Evolutionary conservation across 257 asterid genomes (phyloP), one percentile per base, ranked within the genome.

Genomic region (Anisodus tanguticus): DNA sequence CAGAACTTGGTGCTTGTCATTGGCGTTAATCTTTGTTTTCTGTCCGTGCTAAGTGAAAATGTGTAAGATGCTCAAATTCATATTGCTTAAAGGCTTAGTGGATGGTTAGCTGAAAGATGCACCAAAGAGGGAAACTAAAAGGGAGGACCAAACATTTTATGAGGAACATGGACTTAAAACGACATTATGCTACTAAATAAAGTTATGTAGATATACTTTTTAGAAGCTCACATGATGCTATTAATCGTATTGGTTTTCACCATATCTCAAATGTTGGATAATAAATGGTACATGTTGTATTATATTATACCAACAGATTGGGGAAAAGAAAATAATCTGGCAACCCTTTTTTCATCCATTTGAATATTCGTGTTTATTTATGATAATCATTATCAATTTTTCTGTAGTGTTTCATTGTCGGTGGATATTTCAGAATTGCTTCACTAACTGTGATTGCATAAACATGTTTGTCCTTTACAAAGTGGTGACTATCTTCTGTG

Each of bases 21-120:
- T 76, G 47, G 63, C 81, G 51, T 74, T 74, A 8, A 51, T 53
- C 64, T 76, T 26, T 77, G 82, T 77, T 62, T 62, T 53, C 47
- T 7, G 26, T 77, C 49, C 11, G 0, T 13, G 64, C 82, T 49
- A 51, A 26, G 64, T 43, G 16, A 53, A 13, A 31, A 53, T 8
- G 45, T 77, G 13, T 53, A 77, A 53, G 47, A 77, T 53, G 64
- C 64, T 77, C 49, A 77, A 53, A 77, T 53, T 77, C 13, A 55
- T 15, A 76, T 22, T 15, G 81, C 81, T 77, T 77, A 0, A 49
- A 51, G 26, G 64, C 64, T 51, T 13, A 7, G 47, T 77, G 22
- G 81, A 53, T 22, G 81, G 80, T 49, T 74, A 49, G 4, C 0
- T 49, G 60, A 74, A 74, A 49, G 60, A 19, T 74, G 72, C 10